Base-by-base conservation (phyloP, 2,329 filamentous ascomycete species). In the Fusarium oxysporum region DNA sequence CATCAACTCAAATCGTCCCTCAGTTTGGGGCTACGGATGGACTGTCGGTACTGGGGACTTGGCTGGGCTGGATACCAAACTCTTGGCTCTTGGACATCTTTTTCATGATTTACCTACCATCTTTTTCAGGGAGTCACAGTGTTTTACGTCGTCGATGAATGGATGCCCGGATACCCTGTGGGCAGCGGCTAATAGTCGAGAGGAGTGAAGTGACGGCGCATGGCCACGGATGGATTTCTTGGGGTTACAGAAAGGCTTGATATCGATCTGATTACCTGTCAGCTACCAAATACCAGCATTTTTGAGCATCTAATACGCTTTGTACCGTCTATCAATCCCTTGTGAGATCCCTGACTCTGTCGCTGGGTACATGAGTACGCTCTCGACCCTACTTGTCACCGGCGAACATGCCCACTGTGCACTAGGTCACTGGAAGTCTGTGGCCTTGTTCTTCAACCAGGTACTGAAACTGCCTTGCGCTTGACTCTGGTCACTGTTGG, bases 91-190 rank as follows among this genome's bases (percentile, higher is more conserved):
- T 65, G 58, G 53, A 50, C 28, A 62, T 64, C n/a, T 62, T 63
- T 70, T 55, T 69, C 59, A 58, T 51, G 60, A 54, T 68, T 73
- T 60, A 75, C 67, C 65, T 65, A 77, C 65, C 65, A 62, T 76
- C 51, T 48, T 74, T 38, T 73, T 73, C 67, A 47, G 56, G 71
- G 70, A 67, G 66, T 71, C 66, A 48, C 16, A 67, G 63, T 69
- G 60, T 59, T 70, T 76, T 70, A 77, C 66, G 70, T 61, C 62
- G 65, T 77, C 64, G 71, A 77, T 78, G 76, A 78, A 73, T 76
- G 61, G 68, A 76, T 66, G 72, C 72, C 65, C 56, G 65, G 73
- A 78, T 77, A 77, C 76, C 76, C 76, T 59, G 63, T 76, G 68
- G 74, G 74, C 74, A 74, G 71, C 71, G 74, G 70, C 74, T 78